Base-by-base conservation (phyloP, 176 grass and related monocot species). In the Carex scoparia region DNA sequence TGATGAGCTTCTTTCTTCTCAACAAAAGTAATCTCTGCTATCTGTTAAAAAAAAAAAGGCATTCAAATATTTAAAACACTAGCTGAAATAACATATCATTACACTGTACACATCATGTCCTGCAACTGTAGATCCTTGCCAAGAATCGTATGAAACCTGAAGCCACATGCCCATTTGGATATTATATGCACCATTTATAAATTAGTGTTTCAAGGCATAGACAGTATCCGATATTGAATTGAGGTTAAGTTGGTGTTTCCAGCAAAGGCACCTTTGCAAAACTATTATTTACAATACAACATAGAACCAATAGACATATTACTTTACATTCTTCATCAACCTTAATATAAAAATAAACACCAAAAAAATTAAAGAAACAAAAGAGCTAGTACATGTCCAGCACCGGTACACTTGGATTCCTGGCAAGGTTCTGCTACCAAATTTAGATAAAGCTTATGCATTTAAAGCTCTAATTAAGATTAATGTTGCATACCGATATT, bases 1-100 rank as follows among this genome's bases (percentile, higher is more conserved):
- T 67, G 69, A 79, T 94, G 88, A 87, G 89, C 90, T 70, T 92
- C 70, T 81, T 88, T 89, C 88, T 97, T 94, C 85, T 94, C 89
- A 64, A 92, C 82, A 89, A 94, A 94, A 23, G 88, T 92, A 6
- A 40, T 87, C 60, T 94, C 91, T 71, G 88, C 91, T 88, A 97
- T 94, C 94, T 97, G 86, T 84, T 88, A 61, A 74, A 86, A 86
- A 23, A 23, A 61, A 30, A n/a, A 88, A 57, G 60, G 64, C 19
- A 88, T 30, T 33, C 60, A 58, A 72, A 87, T 55, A 87, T 55
- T 55, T 54, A 80, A 38, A 81, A 19, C n/a, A 31, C 69, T 10
- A 53, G 76, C 63, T 32, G 19, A 53, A 73, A 28, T 49, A 30
- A 74, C 9, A 53, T 51, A 28, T 74, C n/a, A 28, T 53, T 1